Base-by-base conservation (phyloP, 345 rosid genomes). In the Populus pruinosa region DNA sequence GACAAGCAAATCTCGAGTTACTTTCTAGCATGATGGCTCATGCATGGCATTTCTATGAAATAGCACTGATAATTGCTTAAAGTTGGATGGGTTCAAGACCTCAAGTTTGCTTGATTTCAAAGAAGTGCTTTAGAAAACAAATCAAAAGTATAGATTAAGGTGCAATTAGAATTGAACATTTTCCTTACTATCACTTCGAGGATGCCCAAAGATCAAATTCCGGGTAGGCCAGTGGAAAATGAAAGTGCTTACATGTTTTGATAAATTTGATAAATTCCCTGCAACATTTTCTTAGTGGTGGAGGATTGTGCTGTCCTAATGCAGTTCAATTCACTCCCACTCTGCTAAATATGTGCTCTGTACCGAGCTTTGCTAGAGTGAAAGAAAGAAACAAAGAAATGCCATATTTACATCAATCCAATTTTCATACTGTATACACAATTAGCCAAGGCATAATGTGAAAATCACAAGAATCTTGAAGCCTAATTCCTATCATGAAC, bases 401-500 rank as follows among this genome's bases (percentile, higher is more conserved):
- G 31, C 18, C 23, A 20, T 70, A 79, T 80, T 69, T 61, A 69
- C 81, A 73, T 49, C 12, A 53, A 39, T 20, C 12, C 10, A 62
- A 49, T 62, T 75, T 33, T 44, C 76, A 68, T 12, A 33, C 13
- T 59, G 23, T n/a, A 9, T 1, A 23, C 63, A 23, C n/a, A 9
- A n/a, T 59, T n/a, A 25, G 27, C 13, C 29, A n/a, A 23, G 29
- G 63, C 27, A n/a, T n/a, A n/a, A 3, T n/a, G 27, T 8, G 29
- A n/a, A 8, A 10, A n/a, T n/a, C 63, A n/a, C 23, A 3, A 10
- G 9, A 49, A 35, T 3, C 39, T 23, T 8, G 44, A 1, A 14
- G 41, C 14, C 63, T 27, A 5, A 64, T 23, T 25, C 31, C 18
- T n/a, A 23, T 84, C 76, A 85, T 49, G 82, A 86, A 79, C 90